Percentiles rank a stretch among this genome's conserved stretches.
Evolutionary conservation across 345 rosid species (phyloP).

Genomic region (Linum trigynum): DNA sequence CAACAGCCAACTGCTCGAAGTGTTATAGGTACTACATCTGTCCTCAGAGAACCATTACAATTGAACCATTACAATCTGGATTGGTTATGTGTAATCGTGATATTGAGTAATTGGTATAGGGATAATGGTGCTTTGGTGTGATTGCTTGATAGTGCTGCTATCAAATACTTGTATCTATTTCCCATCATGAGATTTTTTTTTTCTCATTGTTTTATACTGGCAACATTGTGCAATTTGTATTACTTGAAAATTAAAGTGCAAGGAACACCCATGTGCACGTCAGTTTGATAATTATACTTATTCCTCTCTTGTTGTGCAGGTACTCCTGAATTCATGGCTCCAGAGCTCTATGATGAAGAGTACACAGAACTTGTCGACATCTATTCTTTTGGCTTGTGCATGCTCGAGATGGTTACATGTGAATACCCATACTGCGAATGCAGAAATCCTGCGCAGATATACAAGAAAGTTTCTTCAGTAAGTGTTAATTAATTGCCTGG

Average conservation of each 20-base stretch:
- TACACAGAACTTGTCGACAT: conserved; percentile 22
- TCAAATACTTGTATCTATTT: conserved; percentile 2
- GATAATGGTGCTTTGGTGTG: neutral
- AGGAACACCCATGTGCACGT: too few relatives aligned
- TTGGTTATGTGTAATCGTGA: neutral
- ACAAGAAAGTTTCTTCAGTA: conserved; percentile 21
- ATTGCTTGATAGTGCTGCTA: neutral
- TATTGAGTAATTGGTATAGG: neutral
- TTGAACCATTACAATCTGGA: conserved; percentile 2
- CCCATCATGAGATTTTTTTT: neutral
- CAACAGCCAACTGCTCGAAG: conserved; percentile 18
- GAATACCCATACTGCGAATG: conserved; percentile 23
- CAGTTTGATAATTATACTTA: conserved; percentile 9
- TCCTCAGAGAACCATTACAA: conserved; percentile 4
- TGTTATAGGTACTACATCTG: conserved; percentile 20
- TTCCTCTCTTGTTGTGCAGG: conserved; percentile 15
- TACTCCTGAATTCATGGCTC: conserved; percentile 26
- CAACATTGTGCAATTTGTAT: neutral
- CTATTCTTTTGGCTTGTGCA: conserved; percentile 25
- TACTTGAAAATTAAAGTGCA: neutral
- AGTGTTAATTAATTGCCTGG: neutral
- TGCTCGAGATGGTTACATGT: conserved; percentile 21
- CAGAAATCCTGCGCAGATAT: conserved; percentile 21
- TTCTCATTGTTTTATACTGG: neutral
- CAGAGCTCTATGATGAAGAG: conserved; percentile 21